phyloP scores from a whole-genome alignment of 139 green algal species.

The Coelastrella sp. region DNA sequence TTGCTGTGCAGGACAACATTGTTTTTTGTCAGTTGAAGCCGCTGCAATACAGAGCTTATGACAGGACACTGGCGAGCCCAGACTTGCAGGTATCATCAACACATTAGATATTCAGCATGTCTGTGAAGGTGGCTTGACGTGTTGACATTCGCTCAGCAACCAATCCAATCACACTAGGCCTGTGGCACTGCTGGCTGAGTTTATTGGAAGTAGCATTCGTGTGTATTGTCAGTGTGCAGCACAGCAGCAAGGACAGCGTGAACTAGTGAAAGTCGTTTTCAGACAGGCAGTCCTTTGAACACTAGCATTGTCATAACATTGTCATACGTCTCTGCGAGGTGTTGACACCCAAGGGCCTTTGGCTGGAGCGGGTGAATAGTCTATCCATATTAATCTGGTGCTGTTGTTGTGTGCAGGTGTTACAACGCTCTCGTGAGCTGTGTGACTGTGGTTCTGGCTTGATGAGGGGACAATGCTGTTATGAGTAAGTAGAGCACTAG shows the following conservation, averaged over 20 bases:
- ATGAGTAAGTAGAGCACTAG: constrained; percentile 10
- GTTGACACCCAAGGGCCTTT: background rate
- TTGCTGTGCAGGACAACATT: constrained; percentile 67
- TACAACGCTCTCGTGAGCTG: background rate
- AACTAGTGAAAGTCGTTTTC: too few relatives aligned
- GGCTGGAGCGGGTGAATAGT: too few relatives aligned
- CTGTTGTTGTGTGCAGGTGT: background rate
- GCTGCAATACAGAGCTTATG: constrained; percentile 64
- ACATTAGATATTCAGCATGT: background rate
- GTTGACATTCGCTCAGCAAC: background rate
- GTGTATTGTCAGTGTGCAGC: too few relatives aligned
- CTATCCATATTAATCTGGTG: too few relatives aligned
- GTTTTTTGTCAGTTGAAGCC: constrained; percentile 80
- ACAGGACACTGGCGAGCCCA: constrained; percentile 10
- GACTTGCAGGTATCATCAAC: constrained; percentile 14
- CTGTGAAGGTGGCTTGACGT: background rate
- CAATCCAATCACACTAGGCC: too few relatives aligned
- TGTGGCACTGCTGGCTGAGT: too few relatives aligned
- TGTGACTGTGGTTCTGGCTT: constrained; percentile 42
- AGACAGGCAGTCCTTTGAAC: too few relatives aligned
- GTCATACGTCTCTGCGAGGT: background rate
- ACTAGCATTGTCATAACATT: too few relatives aligned
- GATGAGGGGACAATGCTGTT: constrained; percentile 2
- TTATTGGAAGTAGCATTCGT: too few relatives aligned
- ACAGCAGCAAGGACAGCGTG: too few relatives aligned